Evolutionary conservation across 2,329 filamentous ascomycete species (phyloP).

Genomic region (Curvularia sp.): DNA sequence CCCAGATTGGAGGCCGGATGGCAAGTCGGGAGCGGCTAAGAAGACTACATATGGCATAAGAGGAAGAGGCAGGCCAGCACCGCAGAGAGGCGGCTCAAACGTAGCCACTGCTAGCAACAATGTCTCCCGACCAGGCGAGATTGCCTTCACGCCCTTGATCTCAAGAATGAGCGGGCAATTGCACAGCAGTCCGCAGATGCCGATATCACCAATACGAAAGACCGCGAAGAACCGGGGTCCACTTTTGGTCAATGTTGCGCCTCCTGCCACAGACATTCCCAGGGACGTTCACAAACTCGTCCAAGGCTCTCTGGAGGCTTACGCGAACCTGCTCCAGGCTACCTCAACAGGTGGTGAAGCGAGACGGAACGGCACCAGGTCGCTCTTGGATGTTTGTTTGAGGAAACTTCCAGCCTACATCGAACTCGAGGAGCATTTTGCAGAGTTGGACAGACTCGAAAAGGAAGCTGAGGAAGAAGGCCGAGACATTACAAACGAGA

Average conservation of each 20-base stretch:
- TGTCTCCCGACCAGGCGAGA: slow-evolving; percentile 40
- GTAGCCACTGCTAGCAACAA: slow-evolving; percentile 4
- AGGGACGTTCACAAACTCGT: slow-evolving; percentile 40
- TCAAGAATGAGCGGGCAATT: slow-evolving; percentile 37
- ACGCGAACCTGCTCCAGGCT: slow-evolving; percentile 46
- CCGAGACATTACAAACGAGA: slow-evolving; percentile 46
- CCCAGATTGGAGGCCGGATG: slow-evolving; percentile 47
- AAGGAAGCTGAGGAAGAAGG: slow-evolving; percentile 41
- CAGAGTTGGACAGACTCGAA: slow-evolving; percentile 39
- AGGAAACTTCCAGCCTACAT: slow-evolving; percentile 52
- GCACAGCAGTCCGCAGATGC: slow-evolving; percentile 41
- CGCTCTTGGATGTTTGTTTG: slow-evolving; percentile 50
- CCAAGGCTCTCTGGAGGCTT: slow-evolving; percentile 41
- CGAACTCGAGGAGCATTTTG: slow-evolving; percentile 49
- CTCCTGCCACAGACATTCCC: slow-evolving; percentile 32
- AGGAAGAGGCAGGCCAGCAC: slow-evolving; percentile 24
- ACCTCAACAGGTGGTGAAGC: slow-evolving; percentile 31
- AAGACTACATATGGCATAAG: slow-evolving; percentile 47
- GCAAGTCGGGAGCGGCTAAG: slow-evolving; percentile 32
- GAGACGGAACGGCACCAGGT: slow-evolving; percentile 44
- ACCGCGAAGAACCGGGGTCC: slow-evolving; percentile 33
- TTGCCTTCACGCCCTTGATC: slow-evolving; percentile 47
- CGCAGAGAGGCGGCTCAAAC: slow-evolving; percentile 5
- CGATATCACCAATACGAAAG: slow-evolving; percentile 37
- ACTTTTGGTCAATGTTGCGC: slow-evolving; percentile 30